Evolutionary conservation across 1,139 yeast genomes (phyloP).

Genomic region (Candida smagusa): DNA sequence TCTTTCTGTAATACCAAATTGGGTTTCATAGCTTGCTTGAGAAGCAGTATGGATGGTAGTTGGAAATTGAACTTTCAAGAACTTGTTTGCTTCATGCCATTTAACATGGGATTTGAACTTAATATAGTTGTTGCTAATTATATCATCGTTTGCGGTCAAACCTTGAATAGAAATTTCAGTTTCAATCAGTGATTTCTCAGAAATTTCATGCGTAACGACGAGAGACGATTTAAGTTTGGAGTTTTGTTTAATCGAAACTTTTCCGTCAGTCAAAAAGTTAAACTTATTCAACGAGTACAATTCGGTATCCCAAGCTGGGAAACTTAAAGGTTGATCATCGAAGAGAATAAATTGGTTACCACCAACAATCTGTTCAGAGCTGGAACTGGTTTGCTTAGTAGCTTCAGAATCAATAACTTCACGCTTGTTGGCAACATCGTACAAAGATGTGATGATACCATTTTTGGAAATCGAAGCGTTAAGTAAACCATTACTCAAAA

Average conservation of each 20-base stretch:
- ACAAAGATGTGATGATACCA: constrained; percentile 69
- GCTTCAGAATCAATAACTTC: constrained; percentile 63
- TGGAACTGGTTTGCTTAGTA: constrained; percentile 43
- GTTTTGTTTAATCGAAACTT: constrained; percentile 48
- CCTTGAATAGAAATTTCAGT: constrained; percentile 75
- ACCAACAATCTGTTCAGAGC: constrained; percentile 33
- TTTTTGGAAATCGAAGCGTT: constrained; percentile 53
- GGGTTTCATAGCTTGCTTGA: constrained; percentile 83
- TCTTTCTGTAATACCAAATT: constrained; percentile 84
- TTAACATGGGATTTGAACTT: constrained; percentile 66
- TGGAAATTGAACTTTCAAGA: constrained; percentile 92
- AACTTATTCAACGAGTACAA: constrained; percentile 74
- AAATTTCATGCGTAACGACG: constrained; percentile 56
- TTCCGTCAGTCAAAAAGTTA: constrained; percentile 42
- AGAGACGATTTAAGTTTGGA: constrained; percentile 64
- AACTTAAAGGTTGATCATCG: constrained; percentile 85
- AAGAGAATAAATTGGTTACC: constrained; percentile 79
- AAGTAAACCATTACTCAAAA: constrained; percentile 59
- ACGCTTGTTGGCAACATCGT: constrained; percentile 56
- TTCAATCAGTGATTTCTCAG: constrained; percentile 54
- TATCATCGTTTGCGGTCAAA: constrained; percentile 24
- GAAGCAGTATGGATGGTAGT: constrained; percentile 71
- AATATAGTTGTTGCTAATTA: constrained; percentile 35
- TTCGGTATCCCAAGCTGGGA: constrained; percentile 98
- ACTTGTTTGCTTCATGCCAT: constrained; percentile 87